Conservation (phyloP, 805 yeast species). For the Lipomyces mesembrius region DNA sequence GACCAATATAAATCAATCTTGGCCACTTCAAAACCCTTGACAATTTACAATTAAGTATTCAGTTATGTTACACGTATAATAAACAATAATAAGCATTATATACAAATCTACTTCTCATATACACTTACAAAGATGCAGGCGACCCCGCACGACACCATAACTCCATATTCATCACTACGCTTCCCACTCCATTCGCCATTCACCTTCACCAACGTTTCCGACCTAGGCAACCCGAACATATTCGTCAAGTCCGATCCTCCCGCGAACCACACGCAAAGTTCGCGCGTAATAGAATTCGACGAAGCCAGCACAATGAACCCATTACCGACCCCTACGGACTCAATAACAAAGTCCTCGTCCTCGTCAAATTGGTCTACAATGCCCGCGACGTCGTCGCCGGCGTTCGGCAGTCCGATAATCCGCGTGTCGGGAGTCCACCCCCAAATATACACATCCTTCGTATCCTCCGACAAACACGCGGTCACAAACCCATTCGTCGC, state of each 20-base stretch:
- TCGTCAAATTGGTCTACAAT: slow-evolving; percentile 26
- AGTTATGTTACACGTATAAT: not conserved
- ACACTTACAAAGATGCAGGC: not conserved
- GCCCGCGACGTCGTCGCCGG: slow-evolving; percentile 14
- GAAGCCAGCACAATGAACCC: slow-evolving; percentile 15
- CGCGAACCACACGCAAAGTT: slow-evolving; percentile 2
- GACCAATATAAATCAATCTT: no score
- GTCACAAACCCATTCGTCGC: slow-evolving; percentile 27
- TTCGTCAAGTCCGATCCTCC: not conserved
- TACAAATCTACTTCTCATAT: not conserved
- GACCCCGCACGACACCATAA: not conserved
- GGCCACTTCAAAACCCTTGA: not conserved
- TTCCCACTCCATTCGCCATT: slow-evolving; percentile 1
- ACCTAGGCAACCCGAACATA: not conserved
- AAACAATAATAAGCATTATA: not conserved
- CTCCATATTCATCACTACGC: not conserved
- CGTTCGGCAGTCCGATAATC: slow-evolving; percentile 10
- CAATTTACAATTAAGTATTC: not conserved
- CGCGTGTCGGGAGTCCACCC: slow-evolving; percentile 10
- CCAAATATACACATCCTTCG: slow-evolving; percentile 26
- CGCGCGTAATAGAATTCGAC: not conserved
- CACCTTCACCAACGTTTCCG: not conserved
- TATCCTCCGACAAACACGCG: slow-evolving; percentile 24
- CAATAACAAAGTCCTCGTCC: slow-evolving; percentile 14
- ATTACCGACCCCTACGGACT: slow-evolving; percentile 15